phyloP scores from a whole-genome alignment of 306 rosid species.

The Boehmeria nivea region DNA sequence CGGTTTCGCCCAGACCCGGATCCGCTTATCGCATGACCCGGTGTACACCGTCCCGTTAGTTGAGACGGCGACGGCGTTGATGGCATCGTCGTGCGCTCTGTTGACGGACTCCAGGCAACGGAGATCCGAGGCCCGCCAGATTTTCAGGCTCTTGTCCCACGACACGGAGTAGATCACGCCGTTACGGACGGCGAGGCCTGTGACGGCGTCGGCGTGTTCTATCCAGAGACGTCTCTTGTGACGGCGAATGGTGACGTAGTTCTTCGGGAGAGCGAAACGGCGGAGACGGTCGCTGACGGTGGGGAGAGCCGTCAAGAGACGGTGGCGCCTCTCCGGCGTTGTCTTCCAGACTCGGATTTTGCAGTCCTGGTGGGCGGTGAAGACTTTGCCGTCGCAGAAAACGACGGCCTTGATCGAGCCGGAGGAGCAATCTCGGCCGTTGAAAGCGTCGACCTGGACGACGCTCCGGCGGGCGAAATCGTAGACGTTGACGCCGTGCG shows the following conservation, averaged over 20 bases:
- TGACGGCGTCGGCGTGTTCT: constrained; percentile 78
- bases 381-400: constrained; percentile 32
- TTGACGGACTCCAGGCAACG: constrained; percentile 64
- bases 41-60: constrained; percentile 71
- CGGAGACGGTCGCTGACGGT: constrained; percentile 63
- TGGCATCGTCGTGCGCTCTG: constrained; percentile 78
- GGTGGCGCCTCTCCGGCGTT: constrained; percentile 16
- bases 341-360: constrained; percentile 69
- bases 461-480: constrained; percentile 29
- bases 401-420: constrained; percentile 64
- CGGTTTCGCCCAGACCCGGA: constrained; percentile 69
- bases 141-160: constrained; percentile 75
- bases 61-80: constrained; percentile 74
- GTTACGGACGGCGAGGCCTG: constrained; percentile 49
- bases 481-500: constrained; percentile 61
- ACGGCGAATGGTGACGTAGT: constrained; percentile 68
- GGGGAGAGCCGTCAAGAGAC: constrained; percentile 51
- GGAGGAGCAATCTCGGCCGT: constrained; percentile 35
- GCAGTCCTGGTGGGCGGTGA: constrained; percentile 81
- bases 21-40: constrained; percentile 64
- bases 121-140: constrained; percentile 65
- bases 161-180: constrained; percentile 76
- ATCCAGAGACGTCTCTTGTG: constrained; percentile 76
- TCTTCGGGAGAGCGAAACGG: constrained; percentile 58
- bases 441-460: constrained; percentile 29